Percentiles rank a stretch among this genome's conserved stretches.
Evolutionary conservation across 495 filamentous ascomycete genomes (phyloP).

Genomic region (Talaromyces ruber): DNA sequence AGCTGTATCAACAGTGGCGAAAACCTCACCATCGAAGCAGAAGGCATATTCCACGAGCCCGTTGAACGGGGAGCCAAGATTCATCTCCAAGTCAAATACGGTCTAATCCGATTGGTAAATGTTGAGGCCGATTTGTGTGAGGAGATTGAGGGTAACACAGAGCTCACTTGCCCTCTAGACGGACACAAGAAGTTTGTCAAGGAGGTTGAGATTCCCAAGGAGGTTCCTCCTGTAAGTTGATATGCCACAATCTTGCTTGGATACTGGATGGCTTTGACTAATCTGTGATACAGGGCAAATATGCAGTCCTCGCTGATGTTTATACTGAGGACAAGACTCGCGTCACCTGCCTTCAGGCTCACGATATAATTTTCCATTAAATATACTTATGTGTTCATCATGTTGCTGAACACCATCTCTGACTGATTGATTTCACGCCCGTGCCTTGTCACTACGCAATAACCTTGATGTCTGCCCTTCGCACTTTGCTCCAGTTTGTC

Average conservation of each 20-base stretch:
- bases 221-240: constrained; percentile 75
- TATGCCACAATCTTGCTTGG: background rate
- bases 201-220: constrained; percentile 71
- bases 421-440: background rate
- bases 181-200: constrained; percentile 67
- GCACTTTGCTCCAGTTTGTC: background rate
- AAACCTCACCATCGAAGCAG: constrained; percentile 69
- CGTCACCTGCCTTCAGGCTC: constrained; percentile 76
- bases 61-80: constrained; percentile 75
- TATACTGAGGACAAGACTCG: constrained; percentile 54
- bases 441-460: background rate
- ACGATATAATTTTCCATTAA: constrained; percentile 28
- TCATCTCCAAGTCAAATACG: constrained; percentile 82
- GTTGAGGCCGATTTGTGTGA: constrained; percentile 78
- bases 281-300: constrained; percentile 60
- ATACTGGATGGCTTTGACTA: background rate
- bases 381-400: constrained; percentile 1
- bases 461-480: background rate
- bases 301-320: constrained; percentile 82
- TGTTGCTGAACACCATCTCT: background rate
- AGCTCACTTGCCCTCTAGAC: constrained; percentile 80
- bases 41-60: constrained; percentile 56
- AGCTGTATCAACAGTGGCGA: constrained; percentile 50
- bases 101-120: constrained; percentile 79
- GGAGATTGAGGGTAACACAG: constrained; percentile 67